Evolutionary conservation across 495 filamentous ascomycete genomes (phyloP), one percentile per base, ranked within the genome.

Genomic region (Lasiosphaeris hirsuta): DNA sequence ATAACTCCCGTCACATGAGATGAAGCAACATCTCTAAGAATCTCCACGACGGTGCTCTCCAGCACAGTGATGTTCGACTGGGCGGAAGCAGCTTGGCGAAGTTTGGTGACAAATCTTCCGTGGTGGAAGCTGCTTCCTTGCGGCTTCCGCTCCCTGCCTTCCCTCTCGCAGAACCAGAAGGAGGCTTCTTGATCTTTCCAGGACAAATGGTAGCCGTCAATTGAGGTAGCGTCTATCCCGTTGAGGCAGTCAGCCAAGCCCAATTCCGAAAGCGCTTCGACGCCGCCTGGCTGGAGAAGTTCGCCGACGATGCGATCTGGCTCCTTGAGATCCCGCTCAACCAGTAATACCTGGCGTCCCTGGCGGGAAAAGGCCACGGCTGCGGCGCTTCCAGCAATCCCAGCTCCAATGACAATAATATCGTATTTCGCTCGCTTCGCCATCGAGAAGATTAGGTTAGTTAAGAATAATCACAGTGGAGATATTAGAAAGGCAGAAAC

Each of bases 271-370:
- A 95, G 75, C 36, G 90, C 88, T 35, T 75, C 72, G 13, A 93
- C 86, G 30, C 90, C 90, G 4, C 90, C 90, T 10, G 90, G 90
- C 64, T 95, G 90, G 58, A 95, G 70, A 42, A 95, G 72, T 72
- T 95, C 90, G 23, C 90, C 90, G 14, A 94, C 88, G 60, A 95
- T 94, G 49, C 90, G 84, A 71, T 94, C 88, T n/a, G 90, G 90
- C 71, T 92, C 87, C 63, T 87, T 88, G 51, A 92, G 67, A 58
- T 81, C 87, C 60, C 73, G 77, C 66, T 94, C 90, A 5, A 95
- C 76, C 39, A 94, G 68, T 1, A 90, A 74, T 7, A 95, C 88
- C 62, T 81, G 88, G n/a, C 90, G 82, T 5, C 88, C 88, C 65
- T 94, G 90, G 19, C 75, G 77, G 4, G 80, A 78, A 39, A 88